Conservation (phyloP, 2,329 filamentous ascomycete genomes). For the Gnomoniopsis smithogilvyi region DNA sequence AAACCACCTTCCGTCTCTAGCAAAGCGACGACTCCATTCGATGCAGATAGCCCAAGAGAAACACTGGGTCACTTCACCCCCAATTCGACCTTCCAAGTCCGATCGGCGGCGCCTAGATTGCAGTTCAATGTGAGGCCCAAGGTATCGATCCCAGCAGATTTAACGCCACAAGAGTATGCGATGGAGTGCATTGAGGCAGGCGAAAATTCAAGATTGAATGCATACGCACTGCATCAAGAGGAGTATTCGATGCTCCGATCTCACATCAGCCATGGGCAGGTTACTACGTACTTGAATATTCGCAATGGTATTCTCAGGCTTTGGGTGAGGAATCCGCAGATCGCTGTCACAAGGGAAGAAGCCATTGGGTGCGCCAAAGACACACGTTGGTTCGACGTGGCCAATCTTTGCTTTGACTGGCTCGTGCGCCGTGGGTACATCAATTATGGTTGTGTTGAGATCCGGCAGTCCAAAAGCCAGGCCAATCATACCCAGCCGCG, state of each 20-base stretch:
- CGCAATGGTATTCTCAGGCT: conserved; percentile 88
- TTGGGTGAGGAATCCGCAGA: conserved; percentile 83
- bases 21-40: conserved; percentile 61
- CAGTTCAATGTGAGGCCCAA: conserved; percentile 65
- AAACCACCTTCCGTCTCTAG: conserved; percentile 54
- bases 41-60: conserved; percentile 38
- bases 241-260: conserved; percentile 79
- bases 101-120: conserved; percentile 29
- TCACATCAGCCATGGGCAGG: conserved; percentile 82
- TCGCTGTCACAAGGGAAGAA: conserved; percentile 77
- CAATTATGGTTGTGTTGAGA: conserved; percentile 87
- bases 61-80: conserved; percentile 19
- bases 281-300: conserved; percentile 94
- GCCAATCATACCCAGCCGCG: conserved; percentile 30
- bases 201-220: conserved; percentile 83
- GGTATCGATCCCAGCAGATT: conserved; percentile 76
- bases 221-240: conserved; percentile 79
- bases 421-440: conserved; percentile 88
- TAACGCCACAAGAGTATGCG: conserved; percentile 77
- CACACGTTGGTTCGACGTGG: conserved; percentile 81
- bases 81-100: conserved; percentile 22
- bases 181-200: conserved; percentile 87
- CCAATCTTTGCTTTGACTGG: conserved; percentile 89
- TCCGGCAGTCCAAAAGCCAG: conserved; percentile 46
- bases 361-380: conserved; percentile 89